phyloP scores from a whole-genome alignment of 257 asterid genomes.

The Salvia hispanica region DNA sequence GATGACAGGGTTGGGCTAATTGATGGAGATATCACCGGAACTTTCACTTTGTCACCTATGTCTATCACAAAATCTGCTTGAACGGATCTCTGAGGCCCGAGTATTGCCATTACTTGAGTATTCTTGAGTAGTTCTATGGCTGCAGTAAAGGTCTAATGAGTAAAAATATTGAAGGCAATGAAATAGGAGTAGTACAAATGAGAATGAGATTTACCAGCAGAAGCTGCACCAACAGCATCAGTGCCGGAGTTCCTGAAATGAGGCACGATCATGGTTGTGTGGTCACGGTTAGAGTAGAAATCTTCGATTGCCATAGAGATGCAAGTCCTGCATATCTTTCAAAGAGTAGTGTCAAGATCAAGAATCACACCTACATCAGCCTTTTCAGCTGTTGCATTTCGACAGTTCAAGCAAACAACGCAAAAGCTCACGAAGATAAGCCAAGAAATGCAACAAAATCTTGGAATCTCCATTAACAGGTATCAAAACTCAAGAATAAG shows the following conservation, averaged over 20 bases:
- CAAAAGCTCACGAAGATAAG: neutral
- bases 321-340: conserved; percentile 1
- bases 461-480: neutral
- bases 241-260: neutral
- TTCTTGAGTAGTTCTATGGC: conserved; percentile 44
- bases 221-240: conserved; percentile 10
- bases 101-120: conserved; percentile 43
- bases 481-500: too few relatives aligned
- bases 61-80: conserved; percentile 33
- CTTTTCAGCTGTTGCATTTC: neutral
- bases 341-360: conserved; percentile 2
- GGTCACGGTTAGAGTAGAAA: neutral
- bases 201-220: neutral
- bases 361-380: conserved; percentile 21
- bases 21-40: conserved; percentile 40
- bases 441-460: neutral
- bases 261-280: conserved; percentile 5
- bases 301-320: conserved; percentile 9
- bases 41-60: conserved; percentile 33
- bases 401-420: neutral
- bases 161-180: neutral
- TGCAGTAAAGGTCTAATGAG: conserved; percentile 21
- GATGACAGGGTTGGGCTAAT: conserved; percentile 34
- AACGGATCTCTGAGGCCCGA: conserved; percentile 42
- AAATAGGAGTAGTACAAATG: too few relatives aligned